Base-by-base conservation (phyloP, 179 eudicot genomes). In the Beta lomatogona region DNA sequence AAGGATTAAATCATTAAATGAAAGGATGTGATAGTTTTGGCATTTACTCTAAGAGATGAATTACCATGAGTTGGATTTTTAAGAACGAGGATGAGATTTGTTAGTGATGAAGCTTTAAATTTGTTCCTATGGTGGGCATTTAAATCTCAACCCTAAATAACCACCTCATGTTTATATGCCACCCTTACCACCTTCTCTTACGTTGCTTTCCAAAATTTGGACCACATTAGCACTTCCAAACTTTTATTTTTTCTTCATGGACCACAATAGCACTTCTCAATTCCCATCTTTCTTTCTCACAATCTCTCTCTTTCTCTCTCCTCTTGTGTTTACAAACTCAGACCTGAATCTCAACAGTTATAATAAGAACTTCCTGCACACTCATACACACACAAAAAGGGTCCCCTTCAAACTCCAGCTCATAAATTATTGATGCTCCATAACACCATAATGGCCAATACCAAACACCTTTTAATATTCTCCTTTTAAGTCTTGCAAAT, bases 141-240 rank as follows among this genome's bases (percentile, higher is more conserved):
- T 36, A 79, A 58, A 79, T 13, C 58, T 54, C 45, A 53, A 44
- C 7, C 22, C 65, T 36, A 18, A 1, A 8, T 79, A 46, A 48
- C 69, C 59, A 79, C 82, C 69, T 71, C 67, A 79, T 71, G 77
- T 79, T 69, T 45, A 77, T 72, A 72, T 72, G 71, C 31, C 82
- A 65, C 63, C 63, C 45, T 66, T 77, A 73, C 80, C 82, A 61
- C 36, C 74, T 72, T 73, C 77, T 77, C 50, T 67, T 55, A 70
- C 57, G 81, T 73, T 45, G 55, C 64, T 81, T 41, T 76, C 74
- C 41, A 78, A 15, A 48, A 22, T 41, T 81, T 73, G 91, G 91
- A 86, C 89, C 89, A 88, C 90, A 77, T 65, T 82, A 80, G 68
- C 90, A 86, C 78, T 82, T 15, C 72, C 36, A 60, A 22, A 36